These are phyloP conservation scores for Didymella segeticola DNA, from an alignment of 2,329 filamentous ascomycete species.

Conservation along the genomic window DNA sequence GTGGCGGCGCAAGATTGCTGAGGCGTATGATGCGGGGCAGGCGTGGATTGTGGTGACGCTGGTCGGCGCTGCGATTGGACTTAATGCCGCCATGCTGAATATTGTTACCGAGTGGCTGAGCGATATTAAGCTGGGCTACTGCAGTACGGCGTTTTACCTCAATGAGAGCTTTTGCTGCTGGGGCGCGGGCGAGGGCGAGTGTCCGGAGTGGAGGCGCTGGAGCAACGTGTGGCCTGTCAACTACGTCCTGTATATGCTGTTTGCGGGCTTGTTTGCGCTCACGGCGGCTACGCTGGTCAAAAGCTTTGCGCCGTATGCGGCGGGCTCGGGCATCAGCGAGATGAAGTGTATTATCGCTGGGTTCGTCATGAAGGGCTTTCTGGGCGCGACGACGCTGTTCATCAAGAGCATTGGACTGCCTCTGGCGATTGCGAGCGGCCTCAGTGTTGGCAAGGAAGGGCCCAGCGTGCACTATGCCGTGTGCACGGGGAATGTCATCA, in stretches of 20 bases:
- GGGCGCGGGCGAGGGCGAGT: slow-evolving; percentile 91
- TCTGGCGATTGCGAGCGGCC: slow-evolving; percentile 87
- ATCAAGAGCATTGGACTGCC: slow-evolving; percentile 95
- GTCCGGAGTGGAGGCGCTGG: slow-evolving; percentile 89
- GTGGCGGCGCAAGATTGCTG: slow-evolving; percentile 81
- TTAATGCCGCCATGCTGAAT: slow-evolving; percentile 92
- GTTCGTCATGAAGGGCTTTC: slow-evolving; percentile 98
- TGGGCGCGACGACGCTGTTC: slow-evolving; percentile 86
- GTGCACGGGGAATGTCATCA: slow-evolving; percentile 96
- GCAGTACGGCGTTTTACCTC: slow-evolving; percentile 92
- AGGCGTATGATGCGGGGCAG: slow-evolving; percentile 94
- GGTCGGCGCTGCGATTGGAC: slow-evolving; percentile 87
- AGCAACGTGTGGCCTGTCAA: slow-evolving; percentile 78
- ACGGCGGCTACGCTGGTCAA: slow-evolving; percentile 85
- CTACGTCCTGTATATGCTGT: slow-evolving; percentile 86
- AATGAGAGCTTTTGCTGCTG: slow-evolving; percentile 99
- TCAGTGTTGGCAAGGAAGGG: slow-evolving; percentile 96
- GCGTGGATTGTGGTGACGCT: slow-evolving; percentile 97
- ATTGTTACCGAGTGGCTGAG: slow-evolving; percentile 97
- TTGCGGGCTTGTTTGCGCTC: slow-evolving; percentile 83
- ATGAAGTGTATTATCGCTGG: slow-evolving; percentile 99
- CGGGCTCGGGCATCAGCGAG: slow-evolving; percentile 95
- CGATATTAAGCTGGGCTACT: slow-evolving; percentile 96
- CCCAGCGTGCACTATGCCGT: slow-evolving; percentile 99
- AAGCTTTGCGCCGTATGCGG: slow-evolving; percentile 92